Percentiles rank a stretch among this genome's conserved stretches.
These are phyloP conservation scores for Phyllosticta citriasiana DNA, from an alignment of 2,329 filamentous ascomycete genomes.

Conservation along the genomic window DNA sequence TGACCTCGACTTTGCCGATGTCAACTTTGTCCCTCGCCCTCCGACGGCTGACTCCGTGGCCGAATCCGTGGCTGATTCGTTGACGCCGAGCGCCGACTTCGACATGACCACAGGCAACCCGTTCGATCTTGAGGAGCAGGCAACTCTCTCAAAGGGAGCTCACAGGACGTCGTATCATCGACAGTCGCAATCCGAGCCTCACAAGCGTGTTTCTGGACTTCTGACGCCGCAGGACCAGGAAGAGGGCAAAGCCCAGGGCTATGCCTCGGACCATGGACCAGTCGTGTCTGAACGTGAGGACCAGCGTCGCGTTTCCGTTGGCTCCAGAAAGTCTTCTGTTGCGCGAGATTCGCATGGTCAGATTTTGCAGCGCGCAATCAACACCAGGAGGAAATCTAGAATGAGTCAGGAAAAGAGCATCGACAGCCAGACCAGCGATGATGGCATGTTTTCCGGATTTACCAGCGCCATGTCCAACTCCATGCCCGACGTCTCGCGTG, in stretches of 20 bases:
- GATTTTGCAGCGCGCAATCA: slow-evolving; percentile 2
- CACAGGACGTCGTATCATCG: slow-evolving; percentile 29
- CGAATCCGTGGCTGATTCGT: slow-evolving; percentile 20
- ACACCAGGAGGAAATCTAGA: slow-evolving; percentile 1
- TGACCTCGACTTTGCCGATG: slow-evolving; percentile 29
- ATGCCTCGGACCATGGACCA: slow-evolving; percentile 20
- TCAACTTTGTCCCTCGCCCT: slow-evolving; percentile 31
- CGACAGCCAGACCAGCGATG: neutral
- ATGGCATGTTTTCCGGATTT: neutral
- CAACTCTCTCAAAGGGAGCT: slow-evolving; percentile 27
- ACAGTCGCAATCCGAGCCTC: slow-evolving; percentile 31
- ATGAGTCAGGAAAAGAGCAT: neutral
- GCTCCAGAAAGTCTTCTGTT: slow-evolving; percentile 4
- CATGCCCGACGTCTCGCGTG: neutral
- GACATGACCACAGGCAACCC: slow-evolving; percentile 30
- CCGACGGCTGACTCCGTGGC: slow-evolving; percentile 31
- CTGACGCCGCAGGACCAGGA: slow-evolving; percentile 27
- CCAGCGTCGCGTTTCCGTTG: neutral
- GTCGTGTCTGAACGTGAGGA: slow-evolving; percentile 4
- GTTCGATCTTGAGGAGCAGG: slow-evolving; percentile 40
- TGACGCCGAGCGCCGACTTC: slow-evolving; percentile 19
- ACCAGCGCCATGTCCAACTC: neutral
- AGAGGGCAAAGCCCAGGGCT: slow-evolving; percentile 19
- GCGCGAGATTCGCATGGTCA: slow-evolving; percentile 1
- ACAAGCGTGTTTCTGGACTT: slow-evolving; percentile 17